Evolutionary conservation across 495 filamentous ascomycete species (phyloP).

Genomic region (Penicillium riverlandense): DNA sequence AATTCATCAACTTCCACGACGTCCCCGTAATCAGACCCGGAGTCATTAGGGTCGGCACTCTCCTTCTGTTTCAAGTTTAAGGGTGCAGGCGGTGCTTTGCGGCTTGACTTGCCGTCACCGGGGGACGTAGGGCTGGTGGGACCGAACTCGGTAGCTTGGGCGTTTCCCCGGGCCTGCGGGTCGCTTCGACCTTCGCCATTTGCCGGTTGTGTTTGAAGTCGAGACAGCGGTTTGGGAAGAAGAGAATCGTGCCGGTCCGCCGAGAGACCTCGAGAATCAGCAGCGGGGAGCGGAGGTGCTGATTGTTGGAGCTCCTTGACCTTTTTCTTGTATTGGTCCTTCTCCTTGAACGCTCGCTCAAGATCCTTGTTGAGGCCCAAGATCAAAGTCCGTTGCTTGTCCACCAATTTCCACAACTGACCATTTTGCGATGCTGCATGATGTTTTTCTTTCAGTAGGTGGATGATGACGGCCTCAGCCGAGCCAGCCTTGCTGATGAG

Average conservation of each 20-base stretch:
- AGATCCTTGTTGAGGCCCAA: slow-evolving; percentile 91
- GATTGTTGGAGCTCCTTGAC: slow-evolving; percentile 64
- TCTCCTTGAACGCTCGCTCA: slow-evolving; percentile 86
- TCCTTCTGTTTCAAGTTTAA: slow-evolving; percentile 55
- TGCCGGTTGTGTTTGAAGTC: neutral
- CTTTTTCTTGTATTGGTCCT: slow-evolving; percentile 88
- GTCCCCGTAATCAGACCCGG: slow-evolving; percentile 81
- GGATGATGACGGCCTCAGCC: slow-evolving; percentile 79
- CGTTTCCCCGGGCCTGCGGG: neutral
- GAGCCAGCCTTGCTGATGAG: slow-evolving; percentile 80
- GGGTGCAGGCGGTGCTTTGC: slow-evolving; percentile 81
- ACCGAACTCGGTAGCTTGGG: slow-evolving; percentile 10
- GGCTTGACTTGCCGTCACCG: slow-evolving; percentile 36
- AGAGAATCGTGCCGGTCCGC: slow-evolving; percentile 1
- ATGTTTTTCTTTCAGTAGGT: slow-evolving; percentile 86
- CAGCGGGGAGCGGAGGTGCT: slow-evolving; percentile 40
- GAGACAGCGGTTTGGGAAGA: slow-evolving; percentile 1
- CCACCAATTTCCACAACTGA: slow-evolving; percentile 90
- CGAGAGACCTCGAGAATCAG: neutral
- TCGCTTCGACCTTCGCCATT: neutral
- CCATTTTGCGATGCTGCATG: slow-evolving; percentile 80
- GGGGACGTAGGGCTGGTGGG: slow-evolving; percentile 8
- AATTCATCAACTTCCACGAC: slow-evolving; percentile 59
- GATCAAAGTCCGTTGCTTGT: slow-evolving; percentile 93
- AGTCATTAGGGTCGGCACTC: slow-evolving; percentile 44